Conservation (phyloP, 176 grass and related monocot genomes). For the Rhynchospora pubera region DNA sequence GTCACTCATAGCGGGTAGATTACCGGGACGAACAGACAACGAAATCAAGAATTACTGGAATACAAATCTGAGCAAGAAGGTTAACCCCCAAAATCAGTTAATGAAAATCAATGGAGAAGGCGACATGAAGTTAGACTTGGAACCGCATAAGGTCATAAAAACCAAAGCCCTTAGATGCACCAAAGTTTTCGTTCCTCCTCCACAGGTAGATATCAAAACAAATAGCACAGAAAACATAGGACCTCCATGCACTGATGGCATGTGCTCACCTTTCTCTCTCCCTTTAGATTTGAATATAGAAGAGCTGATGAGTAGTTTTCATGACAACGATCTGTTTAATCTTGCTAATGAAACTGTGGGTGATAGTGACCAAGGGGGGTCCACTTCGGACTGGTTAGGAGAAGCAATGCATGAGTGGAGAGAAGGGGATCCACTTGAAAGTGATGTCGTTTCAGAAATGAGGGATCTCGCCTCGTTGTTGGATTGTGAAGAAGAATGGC, state of each 20-base stretch:
- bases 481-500: constrained; percentile 10
- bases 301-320: constrained; percentile 19
- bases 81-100: background rate
- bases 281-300: constrained; percentile 25
- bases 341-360: background rate
- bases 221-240: background rate
- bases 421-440: background rate
- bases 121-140: background rate
- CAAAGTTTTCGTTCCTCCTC: constrained; percentile 14
- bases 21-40: constrained; percentile 26
- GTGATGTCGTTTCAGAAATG: constrained; percentile 3
- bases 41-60: constrained; percentile 34
- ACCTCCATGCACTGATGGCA: background rate
- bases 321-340: constrained; percentile 2
- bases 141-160: constrained; percentile 15
- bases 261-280: background rate
- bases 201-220: background rate
- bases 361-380: background rate
- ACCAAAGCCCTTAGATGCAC: constrained; percentile 32
- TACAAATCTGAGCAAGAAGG: constrained; percentile 31
- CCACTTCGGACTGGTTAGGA: background rate
- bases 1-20: constrained; percentile 35
- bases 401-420: background rate
- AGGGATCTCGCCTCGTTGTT: constrained; percentile 10
- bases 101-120: background rate